Evolutionary conservation across 1,139 yeast species (phyloP).

Genomic region (Kluyveromyces sp.): DNA sequence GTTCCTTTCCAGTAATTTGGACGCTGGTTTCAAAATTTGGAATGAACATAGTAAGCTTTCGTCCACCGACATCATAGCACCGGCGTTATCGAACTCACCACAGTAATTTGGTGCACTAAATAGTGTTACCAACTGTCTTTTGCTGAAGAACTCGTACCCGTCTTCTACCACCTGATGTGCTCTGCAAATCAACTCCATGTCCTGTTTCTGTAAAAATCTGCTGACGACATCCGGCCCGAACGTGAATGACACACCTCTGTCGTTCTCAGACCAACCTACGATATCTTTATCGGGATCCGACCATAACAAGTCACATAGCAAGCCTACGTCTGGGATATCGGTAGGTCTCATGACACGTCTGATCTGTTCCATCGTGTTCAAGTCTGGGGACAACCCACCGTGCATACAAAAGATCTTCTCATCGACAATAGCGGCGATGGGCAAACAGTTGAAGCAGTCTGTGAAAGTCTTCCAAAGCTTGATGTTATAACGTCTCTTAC

Average conservation of each 20-base stretch:
- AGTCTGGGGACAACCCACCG: slow-evolving; percentile 95
- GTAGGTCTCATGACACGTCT: slow-evolving; percentile 98
- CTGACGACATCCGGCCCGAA: slow-evolving; percentile 97
- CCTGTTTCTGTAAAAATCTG: slow-evolving; percentile 88
- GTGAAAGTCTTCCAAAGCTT: slow-evolving; percentile 97
- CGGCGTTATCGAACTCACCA: slow-evolving; percentile 98
- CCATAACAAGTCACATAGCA: slow-evolving; percentile 93
- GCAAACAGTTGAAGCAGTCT: slow-evolving; percentile 95
- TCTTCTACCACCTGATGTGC: slow-evolving; percentile 99
- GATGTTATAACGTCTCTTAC: slow-evolving; percentile 93
- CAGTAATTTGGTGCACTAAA: slow-evolving; percentile 97
- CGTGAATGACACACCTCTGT: slow-evolving; percentile 94
- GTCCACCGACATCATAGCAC: slow-evolving; percentile 99
- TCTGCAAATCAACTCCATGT: slow-evolving; percentile 93
- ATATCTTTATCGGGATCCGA: slow-evolving; percentile 97
- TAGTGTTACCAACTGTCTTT: slow-evolving; percentile 89
- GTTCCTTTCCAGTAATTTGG: slow-evolving; percentile 44
- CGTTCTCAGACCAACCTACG: slow-evolving; percentile 97
- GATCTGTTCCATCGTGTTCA: slow-evolving; percentile 95
- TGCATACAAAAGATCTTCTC: slow-evolving; percentile 98
- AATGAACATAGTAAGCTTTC: slow-evolving; percentile 92
- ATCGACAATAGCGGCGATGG: slow-evolving; percentile 95
- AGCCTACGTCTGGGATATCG: slow-evolving; percentile 94
- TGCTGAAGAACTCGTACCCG: slow-evolving; percentile 94
- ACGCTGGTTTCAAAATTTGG: slow-evolving; percentile 97